A percentile compares a stretch with the other conserved stretches of the same genome.
phyloP scores from a whole-genome alignment of 768 basidiomycete genomes.

The Ephemerocybe angulata region DNA sequence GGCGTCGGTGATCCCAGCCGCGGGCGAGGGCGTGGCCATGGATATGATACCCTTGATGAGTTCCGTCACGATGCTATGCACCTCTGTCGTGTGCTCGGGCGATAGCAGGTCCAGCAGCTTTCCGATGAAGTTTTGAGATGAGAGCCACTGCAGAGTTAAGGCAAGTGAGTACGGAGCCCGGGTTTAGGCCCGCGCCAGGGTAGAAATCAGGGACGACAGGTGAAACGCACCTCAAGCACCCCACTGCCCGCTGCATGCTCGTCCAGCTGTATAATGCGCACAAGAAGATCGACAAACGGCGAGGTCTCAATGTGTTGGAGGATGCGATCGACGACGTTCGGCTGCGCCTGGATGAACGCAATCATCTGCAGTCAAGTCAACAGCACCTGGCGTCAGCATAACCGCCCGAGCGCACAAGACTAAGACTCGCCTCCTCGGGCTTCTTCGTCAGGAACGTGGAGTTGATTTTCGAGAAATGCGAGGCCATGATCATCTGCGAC shows the following conservation, averaged over 20 bases:
- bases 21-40: conserved; percentile 86
- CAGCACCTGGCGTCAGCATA: too few relatives aligned
- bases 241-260: conserved; percentile 78
- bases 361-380: conserved; percentile 70
- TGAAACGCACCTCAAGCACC: conserved; percentile 76
- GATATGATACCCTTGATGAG: conserved; percentile 93
- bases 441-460: conserved; percentile 84
- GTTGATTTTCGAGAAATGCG: conserved; percentile 94
- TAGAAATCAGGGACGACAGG: conserved; percentile 18
- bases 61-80: conserved; percentile 85
- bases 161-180: too few relatives aligned
- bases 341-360: conserved; percentile 81
- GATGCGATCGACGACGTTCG: conserved; percentile 75
- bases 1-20: conserved; percentile 66
- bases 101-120: conserved; percentile 80
- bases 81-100: conserved; percentile 66
- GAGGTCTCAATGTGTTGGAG: conserved; percentile 85
- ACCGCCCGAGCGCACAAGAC: conserved; percentile 20
- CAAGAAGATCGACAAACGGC: conserved; percentile 86
- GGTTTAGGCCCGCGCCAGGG: too few relatives aligned
- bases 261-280: conserved; percentile 86
- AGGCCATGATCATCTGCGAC: conserved; percentile 80
- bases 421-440: conserved; percentile 76
- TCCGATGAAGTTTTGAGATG: conserved; percentile 76
- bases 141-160: conserved; percentile 67